These are phyloP conservation scores for Chionographis japonica DNA, from an alignment of 106 monocot genomes.

Conservation along the genomic window DNA sequence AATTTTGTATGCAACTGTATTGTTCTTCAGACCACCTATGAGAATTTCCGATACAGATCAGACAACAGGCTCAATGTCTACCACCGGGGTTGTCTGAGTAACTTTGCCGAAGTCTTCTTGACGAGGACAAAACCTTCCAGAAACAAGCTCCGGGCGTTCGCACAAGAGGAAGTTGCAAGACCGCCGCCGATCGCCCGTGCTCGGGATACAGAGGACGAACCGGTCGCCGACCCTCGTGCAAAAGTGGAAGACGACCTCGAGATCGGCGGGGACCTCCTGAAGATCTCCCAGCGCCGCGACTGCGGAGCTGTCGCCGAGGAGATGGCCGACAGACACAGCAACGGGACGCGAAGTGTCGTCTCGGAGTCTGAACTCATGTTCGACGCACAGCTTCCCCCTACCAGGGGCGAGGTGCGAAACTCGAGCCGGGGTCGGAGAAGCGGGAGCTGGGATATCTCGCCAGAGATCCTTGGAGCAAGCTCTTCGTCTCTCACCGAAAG, in stretches of 20 bases:
- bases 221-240: constrained; percentile 16
- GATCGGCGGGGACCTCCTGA: constrained; percentile 27
- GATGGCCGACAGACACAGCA: constrained; percentile 11
- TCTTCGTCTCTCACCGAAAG: constrained; percentile 9
- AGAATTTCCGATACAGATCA: constrained; percentile 40
- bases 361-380: constrained; percentile 9
- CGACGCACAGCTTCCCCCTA: constrained; percentile 6
- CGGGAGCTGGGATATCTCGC: constrained; percentile 42
- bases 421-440: constrained; percentile 42
- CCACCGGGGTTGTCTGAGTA: constrained; percentile 32
- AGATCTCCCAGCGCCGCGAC: constrained; percentile 27
- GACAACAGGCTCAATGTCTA: constrained; percentile 30
- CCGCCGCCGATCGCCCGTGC: background rate
- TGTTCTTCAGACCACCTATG: constrained; percentile 37
- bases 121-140: constrained; percentile 20
- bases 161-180: constrained; percentile 10
- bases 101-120: constrained; percentile 40
- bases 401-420: constrained; percentile 25
- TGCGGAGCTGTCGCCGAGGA: constrained; percentile 26
- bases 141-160: constrained; percentile 25
- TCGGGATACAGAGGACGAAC: constrained; percentile 14
- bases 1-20: background rate
- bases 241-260: constrained; percentile 49
- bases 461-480: constrained; percentile 24
- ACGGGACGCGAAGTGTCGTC: background rate